Percentiles rank a stretch among this genome's conserved stretches.
phyloP scores from a whole-genome alignment of 768 basidiomycete genomes.

The Calocybe indica region DNA sequence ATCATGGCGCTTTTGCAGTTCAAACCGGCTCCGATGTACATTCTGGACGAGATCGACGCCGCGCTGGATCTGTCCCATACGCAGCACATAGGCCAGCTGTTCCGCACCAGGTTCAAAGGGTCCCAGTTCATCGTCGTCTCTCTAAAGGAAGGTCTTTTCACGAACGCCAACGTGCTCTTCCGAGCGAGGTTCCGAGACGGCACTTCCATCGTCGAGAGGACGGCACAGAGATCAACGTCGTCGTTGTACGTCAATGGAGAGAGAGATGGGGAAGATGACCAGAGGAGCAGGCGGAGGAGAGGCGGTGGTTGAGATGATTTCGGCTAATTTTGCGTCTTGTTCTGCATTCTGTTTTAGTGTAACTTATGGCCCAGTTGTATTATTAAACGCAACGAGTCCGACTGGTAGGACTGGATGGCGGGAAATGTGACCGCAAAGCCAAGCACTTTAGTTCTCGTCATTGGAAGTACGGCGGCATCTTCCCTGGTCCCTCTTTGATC shows the following conservation, averaged over 20 bases:
- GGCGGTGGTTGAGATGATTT: constrained; percentile 18
- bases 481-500: too few relatives aligned
- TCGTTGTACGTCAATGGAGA: constrained; percentile 32
- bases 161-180: constrained; percentile 96
- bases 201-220: constrained; percentile 84
- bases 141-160: constrained; percentile 94
- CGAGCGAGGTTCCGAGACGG: constrained; percentile 90
- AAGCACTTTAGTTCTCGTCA: too few relatives aligned
- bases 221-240: constrained; percentile 59
- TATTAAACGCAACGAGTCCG: too few relatives aligned
- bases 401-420: too few relatives aligned
- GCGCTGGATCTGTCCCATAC: constrained; percentile 95
- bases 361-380: too few relatives aligned
- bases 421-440: too few relatives aligned
- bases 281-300: constrained; percentile 23
- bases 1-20: constrained; percentile 99
- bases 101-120: constrained; percentile 95
- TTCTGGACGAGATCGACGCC: constrained; percentile 98
- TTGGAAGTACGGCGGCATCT: too few relatives aligned
- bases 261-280: constrained; percentile 20
- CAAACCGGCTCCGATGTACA: constrained; percentile 99
- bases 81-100: constrained; percentile 97
- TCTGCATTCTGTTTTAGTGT: not conserved
- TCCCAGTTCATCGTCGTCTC: constrained; percentile 98
- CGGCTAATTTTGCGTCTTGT: not conserved